A percentile compares a stretch with the other conserved stretches of the same genome.
phyloP scores from a whole-genome alignment of 495 filamentous ascomycete species.

The Daldinia vernicosa region DNA sequence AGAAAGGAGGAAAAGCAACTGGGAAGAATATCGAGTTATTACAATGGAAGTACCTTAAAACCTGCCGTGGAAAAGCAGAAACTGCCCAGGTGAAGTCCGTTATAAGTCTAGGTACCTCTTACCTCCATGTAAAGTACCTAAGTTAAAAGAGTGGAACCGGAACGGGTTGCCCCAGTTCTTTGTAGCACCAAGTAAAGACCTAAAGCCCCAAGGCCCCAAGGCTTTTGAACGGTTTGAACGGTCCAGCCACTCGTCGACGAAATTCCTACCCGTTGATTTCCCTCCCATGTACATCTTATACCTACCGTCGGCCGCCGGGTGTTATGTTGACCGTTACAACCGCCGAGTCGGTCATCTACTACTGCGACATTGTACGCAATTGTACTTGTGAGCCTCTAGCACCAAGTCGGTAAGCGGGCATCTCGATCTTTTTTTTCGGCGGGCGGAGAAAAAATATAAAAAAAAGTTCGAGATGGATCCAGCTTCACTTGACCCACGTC shows the following conservation, averaged over 20 bases:
- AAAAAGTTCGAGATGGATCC: slow-evolving; percentile 40
- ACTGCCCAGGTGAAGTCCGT: neutral
- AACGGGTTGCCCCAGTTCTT: slow-evolving; percentile 2
- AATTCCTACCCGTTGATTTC: slow-evolving; percentile 19
- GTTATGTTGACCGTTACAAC: slow-evolving; percentile 45
- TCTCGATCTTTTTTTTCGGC: slow-evolving; percentile 29
- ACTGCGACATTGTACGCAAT: slow-evolving; percentile 29
- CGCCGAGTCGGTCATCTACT: slow-evolving; percentile 38
- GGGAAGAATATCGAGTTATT: neutral
- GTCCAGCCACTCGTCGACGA: slow-evolving; percentile 20
- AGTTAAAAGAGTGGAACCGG: neutral
- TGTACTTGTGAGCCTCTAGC: slow-evolving; percentile 37
- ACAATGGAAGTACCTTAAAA: neutral
- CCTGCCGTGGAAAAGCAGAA: no score
- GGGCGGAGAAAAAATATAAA: slow-evolving; percentile 16
- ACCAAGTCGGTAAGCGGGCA: slow-evolving; percentile 29
- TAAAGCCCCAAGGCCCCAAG: neutral
- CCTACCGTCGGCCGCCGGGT: slow-evolving; percentile 40
- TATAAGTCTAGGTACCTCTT: neutral
- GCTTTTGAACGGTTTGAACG: neutral
- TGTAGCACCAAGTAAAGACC: neutral
- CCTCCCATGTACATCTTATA: slow-evolving; percentile 20
- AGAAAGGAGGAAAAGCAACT: neutral
- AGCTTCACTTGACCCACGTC: slow-evolving; percentile 42
- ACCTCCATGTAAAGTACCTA: neutral